Percentiles rank a stretch among this genome's conserved stretches.
These are phyloP conservation scores for Calonectria ilicicola DNA, from an alignment of 2,329 filamentous ascomycete genomes.

Conservation along the genomic window DNA sequence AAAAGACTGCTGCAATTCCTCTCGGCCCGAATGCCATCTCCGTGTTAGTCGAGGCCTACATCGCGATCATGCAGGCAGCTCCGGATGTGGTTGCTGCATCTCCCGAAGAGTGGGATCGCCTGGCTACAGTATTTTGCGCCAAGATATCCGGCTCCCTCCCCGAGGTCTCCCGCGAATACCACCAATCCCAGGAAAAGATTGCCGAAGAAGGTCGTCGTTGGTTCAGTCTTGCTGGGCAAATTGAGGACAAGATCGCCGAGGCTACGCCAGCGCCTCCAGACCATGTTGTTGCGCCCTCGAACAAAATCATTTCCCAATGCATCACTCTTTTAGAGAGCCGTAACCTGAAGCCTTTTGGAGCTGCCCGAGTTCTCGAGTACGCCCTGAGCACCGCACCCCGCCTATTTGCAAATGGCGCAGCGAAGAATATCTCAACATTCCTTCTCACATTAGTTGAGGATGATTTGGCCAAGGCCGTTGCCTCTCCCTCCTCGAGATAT, in stretches of 20 bases:
- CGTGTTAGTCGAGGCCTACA: conserved; percentile 61
- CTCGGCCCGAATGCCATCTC: conserved; percentile 49
- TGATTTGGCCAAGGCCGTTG: conserved; percentile 69
- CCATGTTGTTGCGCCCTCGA: conserved; percentile 46
- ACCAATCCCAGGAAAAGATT: conserved; percentile 77
- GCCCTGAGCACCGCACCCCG: conserved; percentile 53
- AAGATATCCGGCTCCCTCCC: conserved; percentile 81
- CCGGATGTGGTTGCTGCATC: conserved; percentile 62
- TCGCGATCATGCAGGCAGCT: conserved; percentile 55
- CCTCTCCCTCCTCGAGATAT: conserved; percentile 76
- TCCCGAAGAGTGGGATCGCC: conserved; percentile 69
- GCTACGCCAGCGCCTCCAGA: conserved; percentile 39
- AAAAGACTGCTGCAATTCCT: conserved; percentile 50
- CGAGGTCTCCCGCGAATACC: conserved; percentile 83
- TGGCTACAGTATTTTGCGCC: conserved; percentile 72
- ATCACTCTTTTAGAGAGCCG: conserved; percentile 59
- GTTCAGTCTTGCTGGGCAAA: conserved; percentile 67
- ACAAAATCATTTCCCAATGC: conserved; percentile 47
- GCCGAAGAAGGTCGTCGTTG: conserved; percentile 76
- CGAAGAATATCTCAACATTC: conserved; percentile 54
- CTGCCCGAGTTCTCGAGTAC: conserved; percentile 59
- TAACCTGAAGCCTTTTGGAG: conserved; percentile 69
- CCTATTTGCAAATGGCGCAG: conserved; percentile 52
- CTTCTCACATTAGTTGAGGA: conserved; percentile 64
- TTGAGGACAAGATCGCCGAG: conserved; percentile 51